phyloP scores from a whole-genome alignment of 495 filamentous ascomycete species.

The Neurospora sp. region DNA sequence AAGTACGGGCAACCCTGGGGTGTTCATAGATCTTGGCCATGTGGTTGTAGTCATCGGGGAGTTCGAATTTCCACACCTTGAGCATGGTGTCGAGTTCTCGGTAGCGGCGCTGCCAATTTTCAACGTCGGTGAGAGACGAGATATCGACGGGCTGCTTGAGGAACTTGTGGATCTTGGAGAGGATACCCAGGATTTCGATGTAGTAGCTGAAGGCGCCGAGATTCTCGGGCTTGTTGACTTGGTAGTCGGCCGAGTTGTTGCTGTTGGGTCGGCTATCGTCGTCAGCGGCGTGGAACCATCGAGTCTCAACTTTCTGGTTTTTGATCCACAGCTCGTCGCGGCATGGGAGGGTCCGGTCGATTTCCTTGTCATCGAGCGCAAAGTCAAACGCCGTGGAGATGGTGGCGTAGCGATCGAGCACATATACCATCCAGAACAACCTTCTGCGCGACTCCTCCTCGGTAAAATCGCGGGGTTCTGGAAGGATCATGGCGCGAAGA shows the following conservation, averaged over 20 bases:
- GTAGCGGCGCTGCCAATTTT: slow-evolving; percentile 80
- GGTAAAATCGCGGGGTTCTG: slow-evolving; percentile 73
- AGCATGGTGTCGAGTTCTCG: slow-evolving; percentile 70
- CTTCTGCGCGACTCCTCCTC: slow-evolving; percentile 77
- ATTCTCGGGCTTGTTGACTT: slow-evolving; percentile 63
- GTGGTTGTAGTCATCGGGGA: slow-evolving; percentile 74
- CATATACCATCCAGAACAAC: slow-evolving; percentile 88
- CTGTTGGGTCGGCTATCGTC: slow-evolving; percentile 11
- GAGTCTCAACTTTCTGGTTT: slow-evolving; percentile 73
- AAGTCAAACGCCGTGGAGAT: slow-evolving; percentile 86
- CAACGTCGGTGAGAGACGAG: slow-evolving; percentile 68
- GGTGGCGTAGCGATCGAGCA: slow-evolving; percentile 81
- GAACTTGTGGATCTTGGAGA: slow-evolving; percentile 77
- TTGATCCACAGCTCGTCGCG: slow-evolving; percentile 76
- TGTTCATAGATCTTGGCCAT: slow-evolving; percentile 58
- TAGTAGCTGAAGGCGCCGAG: slow-evolving; percentile 79
- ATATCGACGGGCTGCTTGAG: slow-evolving; percentile 85
- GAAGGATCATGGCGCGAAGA: slow-evolving; percentile 66
- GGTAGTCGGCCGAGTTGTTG: slow-evolving; percentile 41
- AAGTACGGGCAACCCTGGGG: slow-evolving; percentile 48
- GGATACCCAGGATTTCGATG: slow-evolving; percentile 74
- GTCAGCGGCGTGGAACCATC: slow-evolving; percentile 61
- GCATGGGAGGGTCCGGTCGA: slow-evolving; percentile 77
- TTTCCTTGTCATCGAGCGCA: slow-evolving; percentile 76
- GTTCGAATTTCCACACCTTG: slow-evolving; percentile 69